These are phyloP conservation scores for Aspergillus coremiiformis DNA, from an alignment of 495 filamentous ascomycete genomes.

Conservation along the genomic window DNA sequence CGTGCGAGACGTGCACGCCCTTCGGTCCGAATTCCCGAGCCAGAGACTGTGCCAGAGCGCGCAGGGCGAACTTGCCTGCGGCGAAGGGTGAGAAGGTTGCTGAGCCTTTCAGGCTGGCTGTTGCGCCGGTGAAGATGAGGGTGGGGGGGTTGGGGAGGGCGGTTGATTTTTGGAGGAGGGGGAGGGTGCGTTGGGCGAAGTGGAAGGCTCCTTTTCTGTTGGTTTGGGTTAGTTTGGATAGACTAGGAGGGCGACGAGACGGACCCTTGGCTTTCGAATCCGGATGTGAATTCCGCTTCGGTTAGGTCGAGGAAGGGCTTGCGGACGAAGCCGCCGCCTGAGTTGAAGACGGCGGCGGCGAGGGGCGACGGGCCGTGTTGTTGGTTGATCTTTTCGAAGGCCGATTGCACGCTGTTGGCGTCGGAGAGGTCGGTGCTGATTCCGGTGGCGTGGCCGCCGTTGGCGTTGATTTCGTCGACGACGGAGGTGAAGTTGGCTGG, in stretches of 20 bases:
- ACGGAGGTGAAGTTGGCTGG: conserved; percentile 57
- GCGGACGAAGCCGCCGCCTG: conserved; percentile 56
- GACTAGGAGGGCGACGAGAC: conserved; percentile 21
- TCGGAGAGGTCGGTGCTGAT: conserved; percentile 67
- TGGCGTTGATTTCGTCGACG: conserved; percentile 64
- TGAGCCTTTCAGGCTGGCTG: conserved; percentile 69
- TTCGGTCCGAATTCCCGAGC: conserved; percentile 84
- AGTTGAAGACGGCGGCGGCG: conserved; percentile 80
- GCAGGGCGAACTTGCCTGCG: conserved; percentile 69
- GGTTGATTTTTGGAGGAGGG: conserved; percentile 58
- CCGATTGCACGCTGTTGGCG: conserved; percentile 50
- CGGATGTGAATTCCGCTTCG: conserved; percentile 53
- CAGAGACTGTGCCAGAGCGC: conserved; percentile 70
- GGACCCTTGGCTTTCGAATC: conserved; percentile 55
- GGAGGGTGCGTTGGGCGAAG: conserved; percentile 68
- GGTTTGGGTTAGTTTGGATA: background rate
- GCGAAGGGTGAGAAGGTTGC: conserved; percentile 67
- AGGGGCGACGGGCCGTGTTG: conserved; percentile 41
- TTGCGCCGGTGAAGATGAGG: conserved; percentile 82
- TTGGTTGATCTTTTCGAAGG: conserved; percentile 60
- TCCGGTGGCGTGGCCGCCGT: conserved; percentile 66
- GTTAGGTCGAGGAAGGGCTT: conserved; percentile 79
- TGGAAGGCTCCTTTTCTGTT: conserved; percentile 64
- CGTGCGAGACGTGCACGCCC: conserved; percentile 82
- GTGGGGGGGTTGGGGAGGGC: conserved; percentile 57